phyloP scores from a whole-genome alignment of 331 rosid genomes.

The Rosa hybrid region DNA sequence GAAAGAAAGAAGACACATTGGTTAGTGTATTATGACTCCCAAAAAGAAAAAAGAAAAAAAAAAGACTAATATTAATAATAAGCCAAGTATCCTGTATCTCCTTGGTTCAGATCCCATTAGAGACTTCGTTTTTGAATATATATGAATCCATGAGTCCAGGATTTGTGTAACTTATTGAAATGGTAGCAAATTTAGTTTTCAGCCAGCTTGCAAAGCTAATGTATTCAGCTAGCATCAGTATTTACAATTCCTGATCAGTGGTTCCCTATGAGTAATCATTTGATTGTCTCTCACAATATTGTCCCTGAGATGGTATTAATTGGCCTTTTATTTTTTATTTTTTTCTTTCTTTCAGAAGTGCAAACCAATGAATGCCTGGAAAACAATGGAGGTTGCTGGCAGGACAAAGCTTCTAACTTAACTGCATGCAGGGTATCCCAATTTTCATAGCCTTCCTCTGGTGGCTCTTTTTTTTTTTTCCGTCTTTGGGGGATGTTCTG shows the following conservation, averaged over 20 bases:
- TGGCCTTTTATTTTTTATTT: constrained; percentile 16
- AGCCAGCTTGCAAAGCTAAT: neutral
- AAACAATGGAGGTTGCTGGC: constrained; percentile 97
- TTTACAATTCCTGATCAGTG: neutral
- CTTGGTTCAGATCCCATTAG: neutral
- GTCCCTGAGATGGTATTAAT: constrained; percentile 9
- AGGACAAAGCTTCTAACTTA: constrained; percentile 63
- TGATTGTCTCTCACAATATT: neutral
- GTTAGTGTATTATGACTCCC: neutral
- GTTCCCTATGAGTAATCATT: neutral
- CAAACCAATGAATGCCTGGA: constrained; percentile 93
- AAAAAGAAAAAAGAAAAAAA: neutral
- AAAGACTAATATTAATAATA: neutral
- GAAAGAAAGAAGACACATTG: neutral
- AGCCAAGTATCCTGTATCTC: neutral
- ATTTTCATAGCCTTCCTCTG: constrained; percentile 16
- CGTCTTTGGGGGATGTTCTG: neutral
- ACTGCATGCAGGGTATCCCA: constrained; percentile 93
- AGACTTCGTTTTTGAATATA: neutral
- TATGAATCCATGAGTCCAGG: neutral
- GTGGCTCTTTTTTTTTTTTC: neutral
- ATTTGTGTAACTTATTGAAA: neutral
- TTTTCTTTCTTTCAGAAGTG: constrained; percentile 54
- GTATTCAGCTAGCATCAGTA: neutral
- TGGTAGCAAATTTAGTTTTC: neutral